Conservation (phyloP, 345 rosid species). For the Eucalyptus decipiens region DNA sequence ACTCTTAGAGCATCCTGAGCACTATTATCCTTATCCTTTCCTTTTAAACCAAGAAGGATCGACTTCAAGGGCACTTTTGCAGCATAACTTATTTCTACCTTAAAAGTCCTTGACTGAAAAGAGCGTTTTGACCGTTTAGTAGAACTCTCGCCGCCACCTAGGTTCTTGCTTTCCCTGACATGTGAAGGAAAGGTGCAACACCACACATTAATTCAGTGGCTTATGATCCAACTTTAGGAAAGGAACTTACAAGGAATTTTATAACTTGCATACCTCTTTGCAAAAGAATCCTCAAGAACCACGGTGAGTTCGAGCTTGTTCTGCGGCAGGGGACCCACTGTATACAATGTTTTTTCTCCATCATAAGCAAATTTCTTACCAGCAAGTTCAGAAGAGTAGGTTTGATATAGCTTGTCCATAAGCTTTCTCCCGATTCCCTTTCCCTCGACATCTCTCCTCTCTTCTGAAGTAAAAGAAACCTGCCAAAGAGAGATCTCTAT, state of each 20-base stretch:
- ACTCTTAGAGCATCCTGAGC: constrained; percentile 72
- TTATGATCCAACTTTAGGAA: neutral
- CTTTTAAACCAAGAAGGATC: constrained; percentile 31
- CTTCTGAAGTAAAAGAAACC: constrained; percentile 59
- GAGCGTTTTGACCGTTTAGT: constrained; percentile 53
- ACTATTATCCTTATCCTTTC: constrained; percentile 24
- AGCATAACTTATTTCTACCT: constrained; percentile 46
- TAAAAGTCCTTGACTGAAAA: constrained; percentile 36
- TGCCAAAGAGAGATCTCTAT: constrained; percentile 6
- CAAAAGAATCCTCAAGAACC: constrained; percentile 49
- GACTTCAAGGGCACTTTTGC: constrained; percentile 49
- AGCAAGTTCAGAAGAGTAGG: constrained; percentile 49
- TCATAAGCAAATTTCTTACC: constrained; percentile 69
- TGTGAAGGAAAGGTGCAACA: constrained; percentile 1
- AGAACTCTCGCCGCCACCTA: constrained; percentile 11
- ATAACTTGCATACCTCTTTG: constrained; percentile 22
- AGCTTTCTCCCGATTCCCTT: constrained; percentile 64
- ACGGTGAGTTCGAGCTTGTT: constrained; percentile 47
- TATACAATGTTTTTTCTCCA: constrained; percentile 62
- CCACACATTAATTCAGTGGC: neutral
- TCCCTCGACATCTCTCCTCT: constrained; percentile 34
- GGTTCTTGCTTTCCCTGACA: neutral
- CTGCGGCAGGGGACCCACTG: constrained; percentile 67
- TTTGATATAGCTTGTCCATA: constrained; percentile 50
- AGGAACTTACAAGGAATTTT: neutral